Percentiles rank a stretch among this genome's conserved stretches.
Evolutionary conservation across 768 basidiomycete species (phyloP).

Genomic region (Epithele typhae): DNA sequence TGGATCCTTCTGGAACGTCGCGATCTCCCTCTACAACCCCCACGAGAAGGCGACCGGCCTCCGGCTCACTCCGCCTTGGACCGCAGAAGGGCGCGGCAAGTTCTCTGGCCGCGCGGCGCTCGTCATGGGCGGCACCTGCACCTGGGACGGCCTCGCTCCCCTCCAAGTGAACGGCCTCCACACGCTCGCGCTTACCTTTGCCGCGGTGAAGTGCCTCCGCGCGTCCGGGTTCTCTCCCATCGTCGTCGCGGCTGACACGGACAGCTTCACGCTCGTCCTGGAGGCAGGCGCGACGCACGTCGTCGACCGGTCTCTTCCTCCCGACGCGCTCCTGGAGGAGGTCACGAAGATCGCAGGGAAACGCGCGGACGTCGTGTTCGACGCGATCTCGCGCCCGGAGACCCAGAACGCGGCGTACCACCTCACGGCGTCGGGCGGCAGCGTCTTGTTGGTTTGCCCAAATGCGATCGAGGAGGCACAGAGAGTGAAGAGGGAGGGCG

Average conservation of each 20-base stretch:
- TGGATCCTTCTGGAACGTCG: conserved; percentile 30
- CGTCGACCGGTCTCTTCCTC: conserved; percentile 17
- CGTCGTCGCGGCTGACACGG: conserved; percentile 16
- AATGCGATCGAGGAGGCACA: not conserved
- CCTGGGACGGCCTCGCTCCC: not conserved
- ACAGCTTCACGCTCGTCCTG: conserved; percentile 12
- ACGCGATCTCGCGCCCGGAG: conserved; percentile 17
- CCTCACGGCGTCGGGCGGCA: conserved; percentile 14
- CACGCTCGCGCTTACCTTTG: not conserved
- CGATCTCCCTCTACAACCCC: conserved; percentile 30
- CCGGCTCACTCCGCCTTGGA: conserved; percentile 7
- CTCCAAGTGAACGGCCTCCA: not conserved
- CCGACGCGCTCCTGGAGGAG: not conserved
- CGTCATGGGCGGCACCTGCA: not conserved
- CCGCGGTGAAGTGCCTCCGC: not conserved
- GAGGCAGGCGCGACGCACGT: conserved; percentile 24
- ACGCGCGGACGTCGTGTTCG: conserved; percentile 16
- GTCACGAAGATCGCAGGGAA: conserved; percentile 3
- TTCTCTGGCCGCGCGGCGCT: conserved; percentile 16
- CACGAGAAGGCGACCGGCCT: not conserved
- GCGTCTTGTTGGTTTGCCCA: conserved; percentile 10
- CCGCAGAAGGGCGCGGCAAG: conserved; percentile 3
- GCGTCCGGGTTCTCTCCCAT: conserved; percentile 25
- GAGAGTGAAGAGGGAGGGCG: conserved; percentile 4
- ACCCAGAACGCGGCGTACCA: conserved; percentile 16